Conservation (phyloP, 2,329 filamentous ascomycete genomes). For the Phyllosticta citriasiana region DNA sequence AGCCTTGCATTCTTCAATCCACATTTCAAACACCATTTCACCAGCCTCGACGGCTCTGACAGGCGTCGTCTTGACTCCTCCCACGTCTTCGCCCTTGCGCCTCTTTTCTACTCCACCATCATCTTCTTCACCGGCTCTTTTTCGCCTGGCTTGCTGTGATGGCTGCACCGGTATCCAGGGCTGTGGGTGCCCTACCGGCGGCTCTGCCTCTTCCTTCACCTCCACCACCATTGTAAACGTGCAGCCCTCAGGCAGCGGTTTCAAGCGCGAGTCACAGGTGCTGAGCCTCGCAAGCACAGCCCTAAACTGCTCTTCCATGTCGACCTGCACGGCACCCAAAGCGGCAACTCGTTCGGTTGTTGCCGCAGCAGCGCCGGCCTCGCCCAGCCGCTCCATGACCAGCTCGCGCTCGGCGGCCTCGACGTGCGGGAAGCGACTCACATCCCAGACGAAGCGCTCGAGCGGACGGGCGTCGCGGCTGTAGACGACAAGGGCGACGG, state of each 20-base stretch:
- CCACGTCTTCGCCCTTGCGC: constrained; percentile 30
- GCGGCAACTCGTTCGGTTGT: constrained; percentile 9
- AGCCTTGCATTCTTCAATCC: constrained; percentile 55
- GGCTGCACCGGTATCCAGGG: constrained; percentile 18
- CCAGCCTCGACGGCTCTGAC: constrained; percentile 55
- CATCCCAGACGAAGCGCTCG: constrained; percentile 52
- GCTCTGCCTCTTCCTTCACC: constrained; percentile 49
- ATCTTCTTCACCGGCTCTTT: constrained; percentile 13
- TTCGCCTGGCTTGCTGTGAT: background rate
- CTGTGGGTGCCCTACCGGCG: constrained; percentile 41
- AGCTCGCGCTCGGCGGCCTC: constrained; percentile 14
- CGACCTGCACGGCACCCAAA: constrained; percentile 25
- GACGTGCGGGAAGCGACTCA: constrained; percentile 46
- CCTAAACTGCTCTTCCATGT: constrained; percentile 64
- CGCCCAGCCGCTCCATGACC: background rate
- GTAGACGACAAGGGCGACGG: constrained; percentile 48
- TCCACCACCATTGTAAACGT: constrained; percentile 72
- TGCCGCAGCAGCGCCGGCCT: background rate
- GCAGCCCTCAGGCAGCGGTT: constrained; percentile 51
- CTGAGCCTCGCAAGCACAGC: constrained; percentile 55
- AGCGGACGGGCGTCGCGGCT: constrained; percentile 39
- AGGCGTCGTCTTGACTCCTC: constrained; percentile 48
- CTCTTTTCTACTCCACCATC: constrained; percentile 13
- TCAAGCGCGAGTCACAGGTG: constrained; percentile 48
- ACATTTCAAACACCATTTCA: constrained; percentile 57